A percentile compares a stretch with the other conserved stretches of the same genome.
phyloP scores from a whole-genome alignment of 106 monocot species.

The Dioscorea zingiberensis region DNA sequence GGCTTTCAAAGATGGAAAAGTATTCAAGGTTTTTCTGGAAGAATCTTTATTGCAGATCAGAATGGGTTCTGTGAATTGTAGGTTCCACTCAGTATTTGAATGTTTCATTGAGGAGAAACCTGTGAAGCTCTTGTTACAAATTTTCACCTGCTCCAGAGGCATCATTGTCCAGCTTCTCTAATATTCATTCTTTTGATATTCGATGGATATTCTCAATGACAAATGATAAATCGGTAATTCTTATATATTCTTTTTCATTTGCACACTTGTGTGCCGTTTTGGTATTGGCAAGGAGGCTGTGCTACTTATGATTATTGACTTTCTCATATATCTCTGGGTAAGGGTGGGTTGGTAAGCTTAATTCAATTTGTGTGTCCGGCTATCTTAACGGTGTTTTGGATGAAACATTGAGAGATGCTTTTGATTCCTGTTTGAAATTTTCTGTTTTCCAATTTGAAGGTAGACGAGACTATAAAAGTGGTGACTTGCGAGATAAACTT shows the following conservation, averaged over 20 bases:
- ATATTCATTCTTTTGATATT: slow-evolving; percentile 14
- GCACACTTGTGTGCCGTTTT: slow-evolving; percentile 35
- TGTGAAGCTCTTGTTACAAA: background rate
- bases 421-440: slow-evolving; percentile 12
- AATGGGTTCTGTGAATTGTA: slow-evolving; percentile 11
- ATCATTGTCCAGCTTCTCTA: slow-evolving; percentile 11
- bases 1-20: background rate
- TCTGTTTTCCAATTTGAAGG: background rate
- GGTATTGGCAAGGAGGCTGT: slow-evolving; percentile 29
- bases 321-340: slow-evolving; percentile 35
- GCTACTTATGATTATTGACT: slow-evolving; percentile 42
- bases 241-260: slow-evolving; percentile 25
- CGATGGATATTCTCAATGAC: slow-evolving; percentile 25
- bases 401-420: background rate
- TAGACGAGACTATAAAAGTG: slow-evolving; percentile 6
- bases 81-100: slow-evolving; percentile 18
- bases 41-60: slow-evolving; percentile 7
- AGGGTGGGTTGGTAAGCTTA: slow-evolving; percentile 41
- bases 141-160: slow-evolving; percentile 12
- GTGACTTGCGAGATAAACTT: slow-evolving; percentile 71
- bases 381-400: slow-evolving; percentile 1
- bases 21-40: slow-evolving; percentile 6
- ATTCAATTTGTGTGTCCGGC: slow-evolving; percentile 15
- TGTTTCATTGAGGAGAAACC: slow-evolving; percentile 13
- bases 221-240: slow-evolving; percentile 21